Conservation (phyloP, 2,329 filamentous ascomycete genomes). For the Paraconiothyrium sp. region DNA sequence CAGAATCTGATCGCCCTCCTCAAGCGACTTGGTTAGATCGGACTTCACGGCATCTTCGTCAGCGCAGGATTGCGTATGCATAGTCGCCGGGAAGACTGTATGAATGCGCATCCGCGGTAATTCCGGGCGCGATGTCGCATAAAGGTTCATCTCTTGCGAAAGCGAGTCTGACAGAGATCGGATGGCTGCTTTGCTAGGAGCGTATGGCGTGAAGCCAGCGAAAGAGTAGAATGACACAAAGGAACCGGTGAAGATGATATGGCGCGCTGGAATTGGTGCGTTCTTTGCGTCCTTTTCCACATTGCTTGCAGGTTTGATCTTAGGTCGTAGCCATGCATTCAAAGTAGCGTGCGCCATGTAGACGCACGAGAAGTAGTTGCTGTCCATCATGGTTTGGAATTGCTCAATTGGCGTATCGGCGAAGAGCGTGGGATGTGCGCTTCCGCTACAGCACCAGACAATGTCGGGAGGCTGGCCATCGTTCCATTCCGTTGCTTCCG, state of each 20-base stretch:
- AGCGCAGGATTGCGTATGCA: constrained; percentile 28
- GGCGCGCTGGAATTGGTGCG: constrained; percentile 16
- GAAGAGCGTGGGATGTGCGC: constrained; percentile 44
- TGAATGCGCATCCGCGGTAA: constrained; percentile 30
- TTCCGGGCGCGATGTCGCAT: constrained; percentile 40
- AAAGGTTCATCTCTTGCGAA: constrained; percentile 43
- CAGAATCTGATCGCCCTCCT: constrained; percentile 49
- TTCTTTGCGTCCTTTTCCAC: not conserved
- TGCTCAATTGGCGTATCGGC: constrained; percentile 47
- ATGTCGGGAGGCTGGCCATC: constrained; percentile 22
- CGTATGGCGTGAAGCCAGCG: constrained; percentile 23
- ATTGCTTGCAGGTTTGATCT: not conserved
- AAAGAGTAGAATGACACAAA: constrained; percentile 26
- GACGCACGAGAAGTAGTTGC: constrained; percentile 53
- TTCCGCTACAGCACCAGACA: constrained; percentile 27
- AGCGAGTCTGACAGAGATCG: constrained; percentile 26
- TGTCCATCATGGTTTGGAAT: constrained; percentile 51
- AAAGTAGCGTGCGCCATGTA: constrained; percentile 52
- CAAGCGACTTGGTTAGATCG: constrained; percentile 51
- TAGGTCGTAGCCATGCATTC: constrained; percentile 38
- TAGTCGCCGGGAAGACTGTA: constrained; percentile 27
- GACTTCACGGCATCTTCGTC: constrained; percentile 51
- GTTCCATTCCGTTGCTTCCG: constrained; percentile 23
- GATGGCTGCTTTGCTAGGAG: constrained; percentile 23
- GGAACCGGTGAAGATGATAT: constrained; percentile 26